Conservation (phyloP, 331 rosid genomes). For the Arachis monticola region DNA sequence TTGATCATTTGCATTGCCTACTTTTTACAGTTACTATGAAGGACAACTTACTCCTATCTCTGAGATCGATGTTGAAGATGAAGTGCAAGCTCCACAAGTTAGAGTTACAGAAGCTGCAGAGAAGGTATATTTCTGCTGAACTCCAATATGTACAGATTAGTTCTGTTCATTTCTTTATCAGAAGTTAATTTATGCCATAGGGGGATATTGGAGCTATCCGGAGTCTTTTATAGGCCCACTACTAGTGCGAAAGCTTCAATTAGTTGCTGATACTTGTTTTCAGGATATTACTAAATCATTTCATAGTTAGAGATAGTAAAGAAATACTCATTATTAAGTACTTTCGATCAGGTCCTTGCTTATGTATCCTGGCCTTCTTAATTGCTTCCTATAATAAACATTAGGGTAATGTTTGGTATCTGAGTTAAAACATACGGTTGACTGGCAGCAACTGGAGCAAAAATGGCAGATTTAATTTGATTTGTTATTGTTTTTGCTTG, state of each 20-base stretch:
- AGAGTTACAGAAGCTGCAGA: constrained; percentile 88
- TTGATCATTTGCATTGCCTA: constrained; percentile 18
- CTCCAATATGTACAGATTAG: constrained; percentile 32
- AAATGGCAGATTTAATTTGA: constrained; percentile 19
- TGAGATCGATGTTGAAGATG: constrained; percentile 67
- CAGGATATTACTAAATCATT: neutral
- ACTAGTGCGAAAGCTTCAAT: neutral
- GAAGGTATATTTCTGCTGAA: constrained; percentile 54
- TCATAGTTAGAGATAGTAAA: neutral
- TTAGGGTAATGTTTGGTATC: constrained; percentile 2
- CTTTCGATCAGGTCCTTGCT: constrained; percentile 2
- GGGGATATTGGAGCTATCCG: neutral
- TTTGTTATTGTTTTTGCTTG: constrained; percentile 24
- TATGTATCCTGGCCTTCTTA: neutral
- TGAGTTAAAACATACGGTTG: neutral
- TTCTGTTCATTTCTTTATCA: constrained; percentile 14
- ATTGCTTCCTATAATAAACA: neutral
- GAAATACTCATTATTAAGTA: neutral
- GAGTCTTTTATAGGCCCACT: constrained; percentile 3
- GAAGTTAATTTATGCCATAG: neutral
- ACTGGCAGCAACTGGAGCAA: constrained; percentile 18
- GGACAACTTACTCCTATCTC: constrained; percentile 85
- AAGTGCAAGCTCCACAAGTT: constrained; percentile 48
- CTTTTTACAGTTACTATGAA: constrained; percentile 78
- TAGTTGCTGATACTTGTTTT: neutral